phyloP scores from a whole-genome alignment of 495 filamentous ascomycete species.

The Aspergillus ostianus region DNA sequence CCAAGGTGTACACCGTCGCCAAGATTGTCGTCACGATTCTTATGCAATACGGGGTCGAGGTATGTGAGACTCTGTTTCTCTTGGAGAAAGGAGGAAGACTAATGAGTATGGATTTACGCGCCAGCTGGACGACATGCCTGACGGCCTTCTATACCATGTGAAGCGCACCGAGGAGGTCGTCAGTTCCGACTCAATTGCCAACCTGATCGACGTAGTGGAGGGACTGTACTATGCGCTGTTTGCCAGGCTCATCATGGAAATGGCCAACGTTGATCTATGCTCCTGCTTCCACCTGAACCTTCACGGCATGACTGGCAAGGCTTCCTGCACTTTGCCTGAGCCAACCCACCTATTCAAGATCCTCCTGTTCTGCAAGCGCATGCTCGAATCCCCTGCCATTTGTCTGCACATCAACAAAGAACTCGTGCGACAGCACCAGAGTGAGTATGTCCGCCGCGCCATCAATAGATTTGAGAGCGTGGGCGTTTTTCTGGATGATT shows the following conservation, averaged over 20 bases:
- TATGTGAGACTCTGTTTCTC: slow-evolving; percentile 14
- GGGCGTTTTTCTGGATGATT: slow-evolving; percentile 22
- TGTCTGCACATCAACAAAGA: slow-evolving; percentile 25
- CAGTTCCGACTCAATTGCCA: slow-evolving; percentile 20
- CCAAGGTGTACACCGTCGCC: slow-evolving; percentile 35
- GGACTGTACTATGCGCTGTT: slow-evolving; percentile 39
- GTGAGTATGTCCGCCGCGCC: slow-evolving; percentile 23
- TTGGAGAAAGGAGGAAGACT: not conserved
- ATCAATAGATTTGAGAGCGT: slow-evolving; percentile 5
- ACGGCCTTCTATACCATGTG: slow-evolving; percentile 31
- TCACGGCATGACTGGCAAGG: slow-evolving; percentile 12
- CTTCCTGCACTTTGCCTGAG: slow-evolving; percentile 29
- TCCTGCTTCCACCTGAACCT: slow-evolving; percentile 23
- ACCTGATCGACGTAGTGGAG: slow-evolving; percentile 33
- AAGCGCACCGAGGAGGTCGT: slow-evolving; percentile 27
- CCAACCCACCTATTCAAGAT: slow-evolving; percentile 33
- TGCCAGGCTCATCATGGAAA: slow-evolving; percentile 35
- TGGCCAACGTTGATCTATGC: slow-evolving; percentile 39
- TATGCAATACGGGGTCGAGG: slow-evolving; percentile 34
- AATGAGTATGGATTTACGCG: not conserved
- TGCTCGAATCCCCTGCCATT: slow-evolving; percentile 29
- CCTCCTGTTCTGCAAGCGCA: slow-evolving; percentile 30
- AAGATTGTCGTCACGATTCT: slow-evolving; percentile 37
- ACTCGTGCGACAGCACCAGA: slow-evolving; percentile 27
- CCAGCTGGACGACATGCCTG: slow-evolving; percentile 29